Evolutionary conservation across 2,329 filamentous ascomycete species (phyloP).

Genomic region (Lecanoromycetidae sp.): DNA sequence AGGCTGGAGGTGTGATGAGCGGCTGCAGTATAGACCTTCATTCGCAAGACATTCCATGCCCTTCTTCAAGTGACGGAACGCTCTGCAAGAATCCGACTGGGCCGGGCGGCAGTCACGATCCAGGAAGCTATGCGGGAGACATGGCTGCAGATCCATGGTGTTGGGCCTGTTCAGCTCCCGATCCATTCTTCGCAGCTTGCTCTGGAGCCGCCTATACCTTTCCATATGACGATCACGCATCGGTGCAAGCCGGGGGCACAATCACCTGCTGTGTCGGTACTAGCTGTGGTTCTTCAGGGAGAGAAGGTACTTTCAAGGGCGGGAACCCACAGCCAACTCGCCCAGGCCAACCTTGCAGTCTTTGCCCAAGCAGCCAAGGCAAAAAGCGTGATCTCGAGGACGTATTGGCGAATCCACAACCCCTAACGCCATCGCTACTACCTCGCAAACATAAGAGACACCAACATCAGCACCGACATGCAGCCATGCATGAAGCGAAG

Average conservation of each 20-base stretch:
- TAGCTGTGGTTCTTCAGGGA: slow-evolving; percentile 1
- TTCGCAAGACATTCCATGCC: background rate
- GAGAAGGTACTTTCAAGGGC: slow-evolving; percentile 1
- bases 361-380: background rate
- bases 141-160: slow-evolving; percentile 7
- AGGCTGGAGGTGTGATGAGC: background rate
- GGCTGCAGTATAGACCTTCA: slow-evolving; percentile 11
- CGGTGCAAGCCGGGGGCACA: background rate
- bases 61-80: background rate
- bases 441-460: slow-evolving; percentile 3
- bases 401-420: background rate
- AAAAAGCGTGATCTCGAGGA: slow-evolving; percentile 1
- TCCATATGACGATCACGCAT: slow-evolving; percentile 12
- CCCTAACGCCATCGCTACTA: background rate
- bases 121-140: background rate
- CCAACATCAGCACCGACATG: background rate
- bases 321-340: background rate
- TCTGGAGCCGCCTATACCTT: slow-evolving; percentile 9
- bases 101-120: background rate
- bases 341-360: background rate
- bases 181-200: slow-evolving; percentile 11
- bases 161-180: slow-evolving; percentile 5
- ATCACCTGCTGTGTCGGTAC: slow-evolving; percentile 12
- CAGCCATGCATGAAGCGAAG: background rate
- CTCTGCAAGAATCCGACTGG: slow-evolving; percentile 10